Percentiles rank a stretch among this genome's conserved stretches.
phyloP scores from a whole-genome alignment of 305 asterid genomes.

The Plantago lanceolata region DNA sequence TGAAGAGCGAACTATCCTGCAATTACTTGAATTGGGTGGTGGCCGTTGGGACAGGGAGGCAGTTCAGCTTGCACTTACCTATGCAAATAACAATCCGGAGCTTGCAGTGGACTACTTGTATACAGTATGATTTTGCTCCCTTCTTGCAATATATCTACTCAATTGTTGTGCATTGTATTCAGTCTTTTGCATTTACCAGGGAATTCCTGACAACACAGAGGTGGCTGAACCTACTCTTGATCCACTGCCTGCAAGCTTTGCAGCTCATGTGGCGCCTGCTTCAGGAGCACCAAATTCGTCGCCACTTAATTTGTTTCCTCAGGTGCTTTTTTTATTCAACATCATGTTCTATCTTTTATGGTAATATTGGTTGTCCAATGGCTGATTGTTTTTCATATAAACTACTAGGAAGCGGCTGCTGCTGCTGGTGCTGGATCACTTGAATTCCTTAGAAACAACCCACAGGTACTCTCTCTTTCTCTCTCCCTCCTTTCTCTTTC shows the following conservation, averaged over 20 bases:
- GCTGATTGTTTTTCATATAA: no score
- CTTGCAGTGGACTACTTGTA: slow-evolving; percentile 87
- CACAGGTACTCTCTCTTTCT: slow-evolving; percentile 41
- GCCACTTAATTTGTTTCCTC: slow-evolving; percentile 83
- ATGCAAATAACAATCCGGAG: slow-evolving; percentile 85
- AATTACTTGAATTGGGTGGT: slow-evolving; percentile 87
- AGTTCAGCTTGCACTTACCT: slow-evolving; percentile 82
- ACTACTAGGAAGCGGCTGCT: slow-evolving; percentile 25
- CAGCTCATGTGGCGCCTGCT: slow-evolving; percentile 48
- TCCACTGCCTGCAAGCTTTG: slow-evolving; percentile 38
- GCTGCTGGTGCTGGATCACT: slow-evolving; percentile 61
- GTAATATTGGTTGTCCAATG: no score
- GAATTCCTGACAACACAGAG: slow-evolving; percentile 71
- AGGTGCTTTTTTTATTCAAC: slow-evolving; percentile 34
- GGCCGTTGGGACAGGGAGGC: slow-evolving; percentile 86
- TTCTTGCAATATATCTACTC: no score
- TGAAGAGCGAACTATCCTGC: slow-evolving; percentile 56
- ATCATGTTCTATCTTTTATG: slow-evolving; percentile 5
- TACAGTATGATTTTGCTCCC: slow-evolving; percentile 44
- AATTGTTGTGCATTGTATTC: not conserved
- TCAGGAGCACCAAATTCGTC: slow-evolving; percentile 76
- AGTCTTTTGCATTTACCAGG: slow-evolving; percentile 33
- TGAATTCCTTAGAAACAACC: slow-evolving; percentile 78
- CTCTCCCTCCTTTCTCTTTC: no score
- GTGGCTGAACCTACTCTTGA: slow-evolving; percentile 6